Conservation (phyloP, 495 filamentous ascomycete genomes). For the Xylaria intraflava region DNA sequence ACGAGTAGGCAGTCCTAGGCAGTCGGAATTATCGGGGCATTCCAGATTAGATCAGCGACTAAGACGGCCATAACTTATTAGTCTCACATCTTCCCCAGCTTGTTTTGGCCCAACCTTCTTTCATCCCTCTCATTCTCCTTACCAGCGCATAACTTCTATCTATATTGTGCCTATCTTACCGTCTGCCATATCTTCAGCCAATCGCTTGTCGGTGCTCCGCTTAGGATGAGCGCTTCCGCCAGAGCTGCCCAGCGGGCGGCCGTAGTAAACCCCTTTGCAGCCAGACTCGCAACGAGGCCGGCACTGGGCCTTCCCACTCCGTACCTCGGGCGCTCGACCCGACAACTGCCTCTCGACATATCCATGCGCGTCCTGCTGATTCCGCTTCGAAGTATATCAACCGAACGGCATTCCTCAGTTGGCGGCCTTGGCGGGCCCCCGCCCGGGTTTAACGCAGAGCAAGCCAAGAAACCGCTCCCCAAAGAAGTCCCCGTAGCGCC, state of each 20-base stretch:
- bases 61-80: background rate
- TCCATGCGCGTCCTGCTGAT: constrained; percentile 61
- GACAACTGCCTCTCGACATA: constrained; percentile 50
- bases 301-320: constrained; percentile 21
- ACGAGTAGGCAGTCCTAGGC: background rate
- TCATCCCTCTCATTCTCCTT: background rate
- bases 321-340: constrained; percentile 21
- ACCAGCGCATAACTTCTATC: background rate
- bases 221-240: constrained; percentile 54
- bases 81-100: background rate
- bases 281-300: constrained; percentile 26
- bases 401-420: constrained; percentile 50
- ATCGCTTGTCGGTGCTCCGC: background rate
- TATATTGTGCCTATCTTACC: background rate
- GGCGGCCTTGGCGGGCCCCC: constrained; percentile 61
- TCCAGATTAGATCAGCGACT: background rate
- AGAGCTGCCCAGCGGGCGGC: constrained; percentile 53
- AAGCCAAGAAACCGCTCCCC: constrained; percentile 80
- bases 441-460: constrained; percentile 85
- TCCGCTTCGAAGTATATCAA: constrained; percentile 58
- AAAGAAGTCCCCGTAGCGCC: constrained; percentile 34
- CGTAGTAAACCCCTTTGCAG: constrained; percentile 46
- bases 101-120: background rate
- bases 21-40: background rate
- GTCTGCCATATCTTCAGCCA: background rate